Evolutionary conservation across 345 rosid genomes (phyloP).

Genomic region (Limnanthes douglasii): DNA sequence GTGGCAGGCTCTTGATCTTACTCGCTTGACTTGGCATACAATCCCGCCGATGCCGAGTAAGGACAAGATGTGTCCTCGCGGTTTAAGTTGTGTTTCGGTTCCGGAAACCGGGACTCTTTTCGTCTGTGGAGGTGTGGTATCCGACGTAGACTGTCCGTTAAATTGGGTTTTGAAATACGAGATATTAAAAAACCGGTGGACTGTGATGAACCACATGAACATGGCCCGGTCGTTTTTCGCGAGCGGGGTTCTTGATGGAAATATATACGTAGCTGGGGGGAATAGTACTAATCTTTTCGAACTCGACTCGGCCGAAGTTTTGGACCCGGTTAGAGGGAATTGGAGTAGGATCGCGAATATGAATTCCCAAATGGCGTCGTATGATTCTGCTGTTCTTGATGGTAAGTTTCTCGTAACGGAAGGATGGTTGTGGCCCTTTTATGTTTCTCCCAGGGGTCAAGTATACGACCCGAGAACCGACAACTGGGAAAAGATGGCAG

Average conservation of each 20-base stretch:
- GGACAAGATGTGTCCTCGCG: constrained; percentile 68
- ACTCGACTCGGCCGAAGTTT: constrained; percentile 62
- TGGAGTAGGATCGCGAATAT: constrained; percentile 50
- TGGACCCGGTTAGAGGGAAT: constrained; percentile 46
- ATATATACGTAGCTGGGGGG: constrained; percentile 80
- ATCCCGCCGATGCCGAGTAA: constrained; percentile 77
- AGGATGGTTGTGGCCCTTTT: constrained; percentile 95
- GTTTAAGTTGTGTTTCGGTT: constrained; percentile 51
- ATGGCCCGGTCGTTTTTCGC: constrained; percentile 71
- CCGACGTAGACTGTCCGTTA: constrained; percentile 65
- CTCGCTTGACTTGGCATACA: constrained; percentile 59
- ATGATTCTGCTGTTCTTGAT: constrained; percentile 63
- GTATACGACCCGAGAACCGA: constrained; percentile 62
- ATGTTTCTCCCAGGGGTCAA: constrained; percentile 73
- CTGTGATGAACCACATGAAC: constrained; percentile 45
- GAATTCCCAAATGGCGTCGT: constrained; percentile 73
- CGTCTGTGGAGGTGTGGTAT: constrained; percentile 80
- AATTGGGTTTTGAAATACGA: constrained; percentile 70
- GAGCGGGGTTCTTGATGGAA: constrained; percentile 51
- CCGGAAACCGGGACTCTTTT: constrained; percentile 48
- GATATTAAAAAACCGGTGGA: constrained; percentile 72
- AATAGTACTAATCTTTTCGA: constrained; percentile 53
- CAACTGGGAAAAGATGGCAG: constrained; percentile 70
- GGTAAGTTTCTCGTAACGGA: constrained; percentile 79
- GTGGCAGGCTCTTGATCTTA: constrained; percentile 75